Percentiles rank a stretch among this genome's conserved stretches.
These are phyloP conservation scores for Dacryopinax spathularia DNA, from an alignment of 768 basidiomycete species.

Conservation along the genomic window DNA sequence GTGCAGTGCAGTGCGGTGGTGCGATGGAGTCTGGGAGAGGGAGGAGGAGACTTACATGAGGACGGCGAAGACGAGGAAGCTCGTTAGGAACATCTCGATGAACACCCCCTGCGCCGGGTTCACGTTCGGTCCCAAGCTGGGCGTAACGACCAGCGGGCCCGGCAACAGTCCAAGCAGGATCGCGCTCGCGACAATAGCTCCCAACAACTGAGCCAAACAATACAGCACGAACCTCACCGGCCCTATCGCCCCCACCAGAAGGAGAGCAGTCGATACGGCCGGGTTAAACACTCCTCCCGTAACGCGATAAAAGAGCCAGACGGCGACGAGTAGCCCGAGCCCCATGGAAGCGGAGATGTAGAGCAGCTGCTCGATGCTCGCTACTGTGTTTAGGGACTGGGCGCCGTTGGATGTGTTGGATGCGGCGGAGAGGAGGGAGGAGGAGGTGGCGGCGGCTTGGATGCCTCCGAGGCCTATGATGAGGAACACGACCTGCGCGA, in stretches of 20 bases:
- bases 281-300: constrained; percentile 58
- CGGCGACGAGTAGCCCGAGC: constrained; percentile 41
- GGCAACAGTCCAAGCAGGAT: constrained; percentile 42
- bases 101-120: constrained; percentile 48
- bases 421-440: constrained; percentile 4
- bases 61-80: constrained; percentile 36
- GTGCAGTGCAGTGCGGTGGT: too few relatives aligned
- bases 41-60: constrained; percentile 28
- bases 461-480: constrained; percentile 52
- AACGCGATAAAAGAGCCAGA: constrained; percentile 13
- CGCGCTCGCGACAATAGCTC: constrained; percentile 45
- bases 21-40: background rate
- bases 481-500: constrained; percentile 36
- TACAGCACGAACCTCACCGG: constrained; percentile 46
- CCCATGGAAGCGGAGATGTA: constrained; percentile 51
- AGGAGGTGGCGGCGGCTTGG: constrained; percentile 34
- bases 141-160: constrained; percentile 37
- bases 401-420: constrained; percentile 21
- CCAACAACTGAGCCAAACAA: constrained; percentile 39
- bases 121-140: constrained; percentile 32
- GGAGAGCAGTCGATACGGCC: constrained; percentile 43
- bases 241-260: constrained; percentile 40
- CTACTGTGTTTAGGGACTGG: constrained; percentile 10
- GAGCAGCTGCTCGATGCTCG: constrained; percentile 29
- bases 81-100: constrained; percentile 58